phyloP scores from a whole-genome alignment of 768 basidiomycete genomes.

The Kwoniella pini region DNA sequence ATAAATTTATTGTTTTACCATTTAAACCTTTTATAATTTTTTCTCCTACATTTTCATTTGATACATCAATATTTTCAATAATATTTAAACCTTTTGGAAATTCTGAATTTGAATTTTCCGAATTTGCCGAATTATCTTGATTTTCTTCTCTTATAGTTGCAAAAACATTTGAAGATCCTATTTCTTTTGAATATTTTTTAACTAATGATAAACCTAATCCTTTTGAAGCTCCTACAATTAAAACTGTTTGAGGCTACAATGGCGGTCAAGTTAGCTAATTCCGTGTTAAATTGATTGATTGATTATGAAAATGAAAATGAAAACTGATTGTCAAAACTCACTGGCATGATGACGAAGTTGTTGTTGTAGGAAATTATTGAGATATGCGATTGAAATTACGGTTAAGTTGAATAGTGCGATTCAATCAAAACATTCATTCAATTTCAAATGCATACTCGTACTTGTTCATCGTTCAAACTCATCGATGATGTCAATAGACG shows the following conservation, averaged over 20 bases:
- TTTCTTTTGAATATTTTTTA: conserved; percentile 32
- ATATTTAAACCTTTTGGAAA: conserved; percentile 55
- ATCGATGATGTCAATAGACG: conserved; percentile 17
- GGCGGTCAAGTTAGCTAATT: not conserved
- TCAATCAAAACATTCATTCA: too few species aligned
- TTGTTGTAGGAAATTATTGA: too few species aligned
- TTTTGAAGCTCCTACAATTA: conserved; percentile 59
- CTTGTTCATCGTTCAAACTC: not conserved
- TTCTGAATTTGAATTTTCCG: not conserved
- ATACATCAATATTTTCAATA: conserved; percentile 57
- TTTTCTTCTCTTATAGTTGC: conserved; percentile 52
- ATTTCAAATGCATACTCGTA: too few species aligned
- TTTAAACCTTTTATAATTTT: conserved; percentile 55
- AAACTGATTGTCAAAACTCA: too few species aligned
- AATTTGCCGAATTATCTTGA: not conserved
- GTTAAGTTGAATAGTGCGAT: too few species aligned
- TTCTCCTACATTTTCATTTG: conserved; percentile 53
- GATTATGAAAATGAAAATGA: too few species aligned
- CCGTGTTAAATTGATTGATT: too few species aligned
- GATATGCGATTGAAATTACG: too few species aligned
- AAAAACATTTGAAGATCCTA: conserved; percentile 53
- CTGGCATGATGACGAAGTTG: not conserved
- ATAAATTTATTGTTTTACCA: conserved; percentile 52
- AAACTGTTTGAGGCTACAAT: conserved; percentile 27
- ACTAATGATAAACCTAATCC: conserved; percentile 58